These are phyloP conservation scores for Santalum album DNA, from an alignment of 164 flowering plant genomes.

Conservation along the genomic window DNA sequence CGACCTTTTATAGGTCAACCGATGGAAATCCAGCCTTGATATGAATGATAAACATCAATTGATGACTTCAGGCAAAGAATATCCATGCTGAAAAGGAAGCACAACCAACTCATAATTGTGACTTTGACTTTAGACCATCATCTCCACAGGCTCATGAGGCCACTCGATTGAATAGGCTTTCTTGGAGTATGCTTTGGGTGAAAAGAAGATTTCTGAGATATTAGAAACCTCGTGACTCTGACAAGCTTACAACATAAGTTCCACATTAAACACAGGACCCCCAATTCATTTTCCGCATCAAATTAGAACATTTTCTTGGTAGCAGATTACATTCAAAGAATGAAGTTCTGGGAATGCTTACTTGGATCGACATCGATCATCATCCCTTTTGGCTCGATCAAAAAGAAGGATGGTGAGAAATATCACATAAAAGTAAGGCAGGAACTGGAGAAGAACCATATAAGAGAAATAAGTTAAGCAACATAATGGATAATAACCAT, in stretches of 20 bases:
- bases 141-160: no score
- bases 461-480: background rate
- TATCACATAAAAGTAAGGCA: conserved; percentile 92
- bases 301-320: background rate
- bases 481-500: background rate
- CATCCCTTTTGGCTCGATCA: conserved; percentile 94
- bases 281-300: background rate
- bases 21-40: no score
- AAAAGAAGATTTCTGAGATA: background rate
- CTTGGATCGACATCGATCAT: conserved; percentile 87
- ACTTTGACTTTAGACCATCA: no score
- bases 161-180: no score
- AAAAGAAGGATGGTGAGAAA: conserved; percentile 85
- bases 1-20: no score
- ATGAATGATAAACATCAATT: no score
- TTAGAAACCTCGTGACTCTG: background rate
- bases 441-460: conserved; percentile 42
- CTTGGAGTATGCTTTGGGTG: no score
- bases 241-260: background rate
- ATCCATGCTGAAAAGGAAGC: no score
- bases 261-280: background rate
- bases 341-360: conserved; percentile 29
- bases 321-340: background rate
- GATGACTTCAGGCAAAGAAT: no score
- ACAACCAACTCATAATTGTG: no score